Conservation (phyloP, 176 grass and related monocot genomes). For the Puccinellia tenuiflora region DNA sequence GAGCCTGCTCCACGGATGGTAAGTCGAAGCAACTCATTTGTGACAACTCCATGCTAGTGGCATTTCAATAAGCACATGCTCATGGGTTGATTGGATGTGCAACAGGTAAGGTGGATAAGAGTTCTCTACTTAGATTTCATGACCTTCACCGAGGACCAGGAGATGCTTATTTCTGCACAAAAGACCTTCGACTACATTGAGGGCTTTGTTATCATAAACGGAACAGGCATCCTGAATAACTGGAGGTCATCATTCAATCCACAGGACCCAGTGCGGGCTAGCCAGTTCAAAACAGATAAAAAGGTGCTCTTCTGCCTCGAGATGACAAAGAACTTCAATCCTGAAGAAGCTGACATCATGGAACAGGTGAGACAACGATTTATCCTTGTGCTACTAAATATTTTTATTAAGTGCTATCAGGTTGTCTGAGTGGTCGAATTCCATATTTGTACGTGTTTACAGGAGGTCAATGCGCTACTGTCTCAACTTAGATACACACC, state of each 20-base stretch:
- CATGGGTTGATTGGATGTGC: neutral
- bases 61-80: conserved; percentile 14
- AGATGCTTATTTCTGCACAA: conserved; percentile 70
- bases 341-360: conserved; percentile 43
- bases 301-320: conserved; percentile 71
- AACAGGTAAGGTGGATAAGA: conserved; percentile 82
- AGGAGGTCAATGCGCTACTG: conserved; percentile 63
- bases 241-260: conserved; percentile 80
- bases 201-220: conserved; percentile 83
- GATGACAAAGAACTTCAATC: conserved; percentile 80
- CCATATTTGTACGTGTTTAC: conserved; percentile 18
- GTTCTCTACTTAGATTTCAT: conserved; percentile 78
- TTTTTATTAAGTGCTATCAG: conserved; percentile 25
- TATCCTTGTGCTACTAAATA: neutral
- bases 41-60: neutral
- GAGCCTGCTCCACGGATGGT: conserved; percentile 59
- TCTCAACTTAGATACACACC: conserved; percentile 53
- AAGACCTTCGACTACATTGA: conserved; percentile 84
- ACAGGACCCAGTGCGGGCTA: conserved; percentile 42
- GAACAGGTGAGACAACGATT: conserved; percentile 44
- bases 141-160: conserved; percentile 72
- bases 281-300: conserved; percentile 61
- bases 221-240: conserved; percentile 67
- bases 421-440: neutral
- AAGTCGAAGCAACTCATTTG: neutral